Evolutionary conservation across 352 stramenopile genomes (phyloP), one percentile per base, ranked within the genome.

Genomic region (Phytophthora ohioensis): DNA sequence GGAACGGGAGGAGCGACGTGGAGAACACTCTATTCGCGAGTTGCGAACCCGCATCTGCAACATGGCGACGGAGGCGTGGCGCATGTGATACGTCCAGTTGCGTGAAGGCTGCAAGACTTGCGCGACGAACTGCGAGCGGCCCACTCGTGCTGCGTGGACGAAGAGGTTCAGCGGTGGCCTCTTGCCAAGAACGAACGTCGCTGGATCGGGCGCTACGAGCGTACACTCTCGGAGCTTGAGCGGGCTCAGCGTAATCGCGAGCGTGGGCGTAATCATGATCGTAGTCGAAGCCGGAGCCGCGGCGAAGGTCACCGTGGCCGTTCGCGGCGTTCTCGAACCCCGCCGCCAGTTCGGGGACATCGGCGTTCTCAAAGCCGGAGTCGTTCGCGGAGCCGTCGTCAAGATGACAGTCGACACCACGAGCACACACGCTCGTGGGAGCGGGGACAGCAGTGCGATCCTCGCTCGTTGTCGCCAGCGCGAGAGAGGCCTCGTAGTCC

Each of bases 131-230:
- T 13, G n/a, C 3, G 13, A 42, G 0, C n/a, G 34, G 1, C 51
- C 35, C 34, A 46, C 51, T 3, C n/a, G 12, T 0, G 51, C 34
- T 21, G 51, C 4, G 35, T 57, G 51, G 7, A 57, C 35, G 34
- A 11, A 2, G 31, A 47, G 17, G 21, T 21, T 21, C 21, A 21
- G 21, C 21, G 21, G 21, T 21, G 34, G 21, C 21, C 21, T 21
- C 21, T 21, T 21, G 21, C 21, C 21, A n/a, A 57, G 3, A 35
- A 46, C 5, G 34, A 57, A 4, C 35, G 35, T 57, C 35, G 51
- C n/a, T 46, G 51, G 51, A 35, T 57, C 51, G 51, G 35, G 3
- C 51, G 35, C 35, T 46, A 57, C 34, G 34, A 57, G 51, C 34
- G 51, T 2, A 47, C 51, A 2, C 51, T 57, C 34, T 43, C 38